Evolutionary conservation across 257 asterid species (phyloP).

Genomic region (Petunia secreta): DNA sequence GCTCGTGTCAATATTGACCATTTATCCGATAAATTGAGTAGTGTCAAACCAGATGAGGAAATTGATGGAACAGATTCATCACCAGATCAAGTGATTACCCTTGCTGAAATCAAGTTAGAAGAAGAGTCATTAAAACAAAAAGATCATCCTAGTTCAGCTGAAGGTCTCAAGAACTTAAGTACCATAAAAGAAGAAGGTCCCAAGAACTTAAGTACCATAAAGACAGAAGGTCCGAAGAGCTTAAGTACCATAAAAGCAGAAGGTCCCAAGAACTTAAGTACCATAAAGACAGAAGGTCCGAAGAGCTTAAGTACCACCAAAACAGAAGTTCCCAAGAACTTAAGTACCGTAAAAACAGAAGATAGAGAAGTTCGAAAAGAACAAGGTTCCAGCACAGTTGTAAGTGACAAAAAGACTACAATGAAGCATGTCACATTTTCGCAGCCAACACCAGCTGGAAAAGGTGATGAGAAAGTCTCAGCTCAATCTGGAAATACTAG

Average conservation of each 20-base stretch:
- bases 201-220: not conserved
- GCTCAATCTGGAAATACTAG: slow-evolving; percentile 24
- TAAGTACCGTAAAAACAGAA: not conserved
- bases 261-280: not conserved
- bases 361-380: not conserved
- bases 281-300: not conserved
- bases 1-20: slow-evolving; percentile 57
- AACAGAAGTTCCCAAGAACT: too few relatives aligned
- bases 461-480: slow-evolving; percentile 23
- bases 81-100: not conserved
- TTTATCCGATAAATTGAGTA: slow-evolving; percentile 58
- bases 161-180: not conserved
- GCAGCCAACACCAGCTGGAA: slow-evolving; percentile 28
- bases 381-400: not conserved
- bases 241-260: not conserved
- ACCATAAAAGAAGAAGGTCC: not conserved
- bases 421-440: slow-evolving; percentile 25
- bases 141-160: not conserved
- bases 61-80: slow-evolving; percentile 38
- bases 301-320: not conserved
- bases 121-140: too few relatives aligned
- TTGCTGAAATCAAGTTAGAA: not conserved
- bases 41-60: slow-evolving; percentile 64
- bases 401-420: not conserved
- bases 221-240: too few relatives aligned